A percentile compares a stretch with the other conserved stretches of the same genome.
These are phyloP conservation scores for Penicillium thymicola DNA, from an alignment of 2,329 filamentous ascomycete genomes.

Conservation along the genomic window DNA sequence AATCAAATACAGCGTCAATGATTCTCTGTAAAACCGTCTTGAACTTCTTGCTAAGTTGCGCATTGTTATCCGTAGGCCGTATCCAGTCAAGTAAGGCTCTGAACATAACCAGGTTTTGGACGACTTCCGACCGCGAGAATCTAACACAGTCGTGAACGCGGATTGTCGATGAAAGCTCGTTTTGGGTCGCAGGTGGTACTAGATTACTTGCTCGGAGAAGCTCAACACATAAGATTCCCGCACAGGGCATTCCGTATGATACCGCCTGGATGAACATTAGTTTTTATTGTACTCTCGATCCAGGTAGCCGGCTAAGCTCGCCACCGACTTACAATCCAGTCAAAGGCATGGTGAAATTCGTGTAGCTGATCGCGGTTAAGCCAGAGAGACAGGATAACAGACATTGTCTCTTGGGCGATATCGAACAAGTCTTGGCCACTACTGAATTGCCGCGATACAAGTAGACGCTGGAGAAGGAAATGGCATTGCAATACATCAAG, in stretches of 20 bases:
- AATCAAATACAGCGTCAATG: not conserved
- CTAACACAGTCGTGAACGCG: not conserved
- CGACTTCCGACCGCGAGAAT: not conserved
- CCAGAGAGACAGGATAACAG: not conserved
- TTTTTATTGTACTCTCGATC: not conserved
- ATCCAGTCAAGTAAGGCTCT: not conserved
- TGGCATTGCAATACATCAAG: constrained; percentile 1
- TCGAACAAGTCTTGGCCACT: not conserved
- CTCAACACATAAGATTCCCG: not conserved
- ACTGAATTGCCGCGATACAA: not conserved
- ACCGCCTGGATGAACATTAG: not conserved
- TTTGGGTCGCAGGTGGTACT: not conserved
- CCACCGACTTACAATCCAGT: not conserved
- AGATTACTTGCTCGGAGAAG: not conserved
- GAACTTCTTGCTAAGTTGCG: not conserved
- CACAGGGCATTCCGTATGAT: not conserved
- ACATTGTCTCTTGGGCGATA: not conserved
- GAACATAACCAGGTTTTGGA: not conserved
- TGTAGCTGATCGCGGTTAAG: not conserved
- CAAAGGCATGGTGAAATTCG: not conserved
- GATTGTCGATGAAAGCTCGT: not conserved
- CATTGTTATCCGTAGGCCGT: not conserved
- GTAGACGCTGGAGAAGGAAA: not conserved
- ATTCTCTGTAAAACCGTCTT: not conserved
- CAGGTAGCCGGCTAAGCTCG: not conserved